Evolutionary conservation across 192 early-diverging fungal species (phyloP).

Genomic region (Umbelopsis vinacea): DNA sequence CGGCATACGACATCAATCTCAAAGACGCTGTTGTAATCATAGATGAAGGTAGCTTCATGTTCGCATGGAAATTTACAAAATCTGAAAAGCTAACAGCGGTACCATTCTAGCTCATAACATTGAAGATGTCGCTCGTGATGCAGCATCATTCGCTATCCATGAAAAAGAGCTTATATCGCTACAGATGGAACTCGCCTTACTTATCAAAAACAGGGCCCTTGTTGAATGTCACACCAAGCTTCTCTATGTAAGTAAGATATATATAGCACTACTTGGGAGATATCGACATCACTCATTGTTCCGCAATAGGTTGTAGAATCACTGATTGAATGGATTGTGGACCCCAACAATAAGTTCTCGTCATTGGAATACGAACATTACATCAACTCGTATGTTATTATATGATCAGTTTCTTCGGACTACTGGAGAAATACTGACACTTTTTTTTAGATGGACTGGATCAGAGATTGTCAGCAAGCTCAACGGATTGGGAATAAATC

Average conservation of each 20-base stretch:
- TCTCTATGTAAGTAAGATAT: conserved; percentile 26
- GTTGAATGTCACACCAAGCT: conserved; percentile 28
- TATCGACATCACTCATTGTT: background rate
- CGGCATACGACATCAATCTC: conserved; percentile 52
- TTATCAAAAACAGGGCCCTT: conserved; percentile 29
- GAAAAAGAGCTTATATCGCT: conserved; percentile 41
- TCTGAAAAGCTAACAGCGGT: background rate
- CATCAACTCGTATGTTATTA: conserved; percentile 27
- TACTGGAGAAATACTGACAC: background rate
- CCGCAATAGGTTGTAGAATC: conserved; percentile 18
- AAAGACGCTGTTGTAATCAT: conserved; percentile 56
- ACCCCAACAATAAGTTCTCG: conserved; percentile 18
- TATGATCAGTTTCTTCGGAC: too few relatives aligned
- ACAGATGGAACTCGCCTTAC: conserved; percentile 37
- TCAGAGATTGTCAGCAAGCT: conserved; percentile 25
- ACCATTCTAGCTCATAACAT: conserved; percentile 56
- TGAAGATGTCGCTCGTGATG: conserved; percentile 58
- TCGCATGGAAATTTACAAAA: background rate
- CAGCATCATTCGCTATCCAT: conserved; percentile 54
- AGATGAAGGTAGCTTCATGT: conserved; percentile 50
- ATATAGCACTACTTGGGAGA: background rate
- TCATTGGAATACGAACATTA: conserved; percentile 30
- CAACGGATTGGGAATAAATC: conserved; percentile 23
- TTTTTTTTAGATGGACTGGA: conserved; percentile 33
- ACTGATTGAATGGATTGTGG: conserved; percentile 30